Evolutionary conservation across 768 basidiomycete species (phyloP).

Genomic region (Harrya chromipes): DNA sequence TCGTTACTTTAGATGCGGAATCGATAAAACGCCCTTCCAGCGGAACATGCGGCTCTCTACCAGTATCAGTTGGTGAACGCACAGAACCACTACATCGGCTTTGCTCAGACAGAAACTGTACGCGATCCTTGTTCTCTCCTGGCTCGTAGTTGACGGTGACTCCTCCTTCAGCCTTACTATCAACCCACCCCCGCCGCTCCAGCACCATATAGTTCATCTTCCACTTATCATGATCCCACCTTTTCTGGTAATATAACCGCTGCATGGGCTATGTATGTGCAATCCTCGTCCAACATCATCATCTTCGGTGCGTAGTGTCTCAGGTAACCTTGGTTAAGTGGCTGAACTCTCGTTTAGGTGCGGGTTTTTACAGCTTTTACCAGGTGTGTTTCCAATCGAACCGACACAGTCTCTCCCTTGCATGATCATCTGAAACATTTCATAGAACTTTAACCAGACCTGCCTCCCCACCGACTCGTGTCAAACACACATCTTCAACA

Average conservation of each 20-base stretch:
- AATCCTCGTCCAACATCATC: constrained; percentile 38
- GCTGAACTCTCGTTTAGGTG: constrained; percentile 31
- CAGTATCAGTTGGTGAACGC: constrained; percentile 47
- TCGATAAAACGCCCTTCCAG: constrained; percentile 10
- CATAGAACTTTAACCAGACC: constrained; percentile 36
- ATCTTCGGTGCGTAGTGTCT: constrained; percentile 36
- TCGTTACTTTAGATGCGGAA: not conserved
- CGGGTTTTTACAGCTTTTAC: constrained; percentile 50
- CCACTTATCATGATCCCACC: constrained; percentile 39
- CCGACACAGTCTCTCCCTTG: not conserved
- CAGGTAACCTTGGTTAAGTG: constrained; percentile 31
- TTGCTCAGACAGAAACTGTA: constrained; percentile 52
- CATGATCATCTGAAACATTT: not conserved
- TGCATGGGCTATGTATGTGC: constrained; percentile 15
- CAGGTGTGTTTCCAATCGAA: constrained; percentile 19
- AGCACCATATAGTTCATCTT: constrained; percentile 35
- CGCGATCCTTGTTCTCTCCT: not conserved
- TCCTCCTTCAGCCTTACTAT: constrained; percentile 40
- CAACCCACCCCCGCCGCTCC: constrained; percentile 44
- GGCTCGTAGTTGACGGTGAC: not conserved
- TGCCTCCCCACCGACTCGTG: constrained; percentile 37
- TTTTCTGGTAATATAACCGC: constrained; percentile 12
- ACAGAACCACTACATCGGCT: constrained; percentile 45
- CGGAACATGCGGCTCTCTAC: constrained; percentile 47
- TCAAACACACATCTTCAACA: constrained; percentile 41